A percentile compares a stretch with the other conserved stretches of the same genome.
Evolutionary conservation across 2,329 filamentous ascomycete species (phyloP).

Genomic region (Pseudocercospora musae): DNA sequence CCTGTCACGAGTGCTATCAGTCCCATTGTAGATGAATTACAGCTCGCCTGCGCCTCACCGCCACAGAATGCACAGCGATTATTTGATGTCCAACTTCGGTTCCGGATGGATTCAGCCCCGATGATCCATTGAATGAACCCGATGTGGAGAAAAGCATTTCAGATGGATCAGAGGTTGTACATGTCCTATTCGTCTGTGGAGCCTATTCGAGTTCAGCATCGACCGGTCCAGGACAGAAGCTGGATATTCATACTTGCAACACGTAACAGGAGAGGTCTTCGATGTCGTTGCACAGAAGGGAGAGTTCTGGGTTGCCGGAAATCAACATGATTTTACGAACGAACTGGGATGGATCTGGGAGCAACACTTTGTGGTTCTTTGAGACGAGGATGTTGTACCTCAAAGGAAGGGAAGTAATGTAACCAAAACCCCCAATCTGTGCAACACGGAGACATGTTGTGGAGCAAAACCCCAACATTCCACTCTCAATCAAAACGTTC

Average conservation of each 20-base stretch:
- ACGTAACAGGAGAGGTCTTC: neutral
- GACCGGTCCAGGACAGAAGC: neutral
- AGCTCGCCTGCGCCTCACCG: too few relatives aligned
- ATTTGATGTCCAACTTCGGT: too few relatives aligned
- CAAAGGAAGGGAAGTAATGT: too few relatives aligned
- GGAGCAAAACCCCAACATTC: too few relatives aligned
- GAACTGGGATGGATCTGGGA: neutral
- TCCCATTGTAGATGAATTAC: too few relatives aligned
- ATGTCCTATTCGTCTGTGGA: neutral
- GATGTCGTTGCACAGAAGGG: neutral
- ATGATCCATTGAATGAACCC: too few relatives aligned
- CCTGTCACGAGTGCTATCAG: too few relatives aligned
- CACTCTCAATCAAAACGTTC: too few relatives aligned
- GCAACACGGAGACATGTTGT: too few relatives aligned
- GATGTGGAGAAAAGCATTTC: neutral
- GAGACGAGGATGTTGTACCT: neutral
- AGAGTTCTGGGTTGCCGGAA: neutral
- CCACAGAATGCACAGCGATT: too few relatives aligned
- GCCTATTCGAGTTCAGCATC: neutral
- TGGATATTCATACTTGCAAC: neutral
- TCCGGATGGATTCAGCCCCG: too few relatives aligned
- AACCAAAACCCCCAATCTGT: too few relatives aligned
- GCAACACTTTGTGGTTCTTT: conserved; percentile 33
- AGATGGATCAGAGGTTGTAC: neutral
- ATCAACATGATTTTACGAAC: neutral